These are phyloP conservation scores for Tarenaya hassleriana DNA, from an alignment of 345 rosid genomes.

Conservation along the genomic window DNA sequence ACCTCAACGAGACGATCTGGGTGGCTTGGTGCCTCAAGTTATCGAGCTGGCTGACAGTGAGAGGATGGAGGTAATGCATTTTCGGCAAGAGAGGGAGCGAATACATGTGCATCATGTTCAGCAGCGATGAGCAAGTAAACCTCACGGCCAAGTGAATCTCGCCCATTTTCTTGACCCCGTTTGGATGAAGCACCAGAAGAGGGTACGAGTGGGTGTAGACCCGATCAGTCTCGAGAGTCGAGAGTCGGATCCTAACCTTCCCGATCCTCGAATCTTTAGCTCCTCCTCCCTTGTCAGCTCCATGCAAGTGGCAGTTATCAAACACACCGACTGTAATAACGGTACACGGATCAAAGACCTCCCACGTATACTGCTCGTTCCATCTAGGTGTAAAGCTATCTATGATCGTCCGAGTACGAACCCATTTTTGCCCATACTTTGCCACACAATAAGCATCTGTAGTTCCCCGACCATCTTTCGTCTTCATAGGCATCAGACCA, in stretches of 20 bases:
- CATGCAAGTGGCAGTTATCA: conserved; percentile 81
- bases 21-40: conserved; percentile 87
- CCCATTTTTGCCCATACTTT: conserved; percentile 88
- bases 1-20: conserved; percentile 73
- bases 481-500: conserved; percentile 82
- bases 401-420: conserved; percentile 78
- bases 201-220: conserved; percentile 90
- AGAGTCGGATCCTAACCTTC: conserved; percentile 81
- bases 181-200: conserved; percentile 62
- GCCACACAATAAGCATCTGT: conserved; percentile 97
- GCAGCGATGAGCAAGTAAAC: conserved; percentile 76
- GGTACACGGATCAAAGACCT: conserved; percentile 87
- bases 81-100: conserved; percentile 72
- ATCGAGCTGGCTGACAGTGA: conserved; percentile 84
- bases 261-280: conserved; percentile 65
- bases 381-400: conserved; percentile 89
- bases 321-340: conserved; percentile 85
- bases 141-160: conserved; percentile 91
- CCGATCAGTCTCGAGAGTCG: conserved; percentile 86
- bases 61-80: conserved; percentile 87
- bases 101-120: conserved; percentile 93
- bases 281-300: conserved; percentile 53
- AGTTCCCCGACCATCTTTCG: conserved; percentile 78
- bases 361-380: conserved; percentile 99
- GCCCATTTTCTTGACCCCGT: conserved; percentile 90